Conservation (phyloP, 1,284 basidiomycete genomes). For the Tilletiaria anomala region DNA sequence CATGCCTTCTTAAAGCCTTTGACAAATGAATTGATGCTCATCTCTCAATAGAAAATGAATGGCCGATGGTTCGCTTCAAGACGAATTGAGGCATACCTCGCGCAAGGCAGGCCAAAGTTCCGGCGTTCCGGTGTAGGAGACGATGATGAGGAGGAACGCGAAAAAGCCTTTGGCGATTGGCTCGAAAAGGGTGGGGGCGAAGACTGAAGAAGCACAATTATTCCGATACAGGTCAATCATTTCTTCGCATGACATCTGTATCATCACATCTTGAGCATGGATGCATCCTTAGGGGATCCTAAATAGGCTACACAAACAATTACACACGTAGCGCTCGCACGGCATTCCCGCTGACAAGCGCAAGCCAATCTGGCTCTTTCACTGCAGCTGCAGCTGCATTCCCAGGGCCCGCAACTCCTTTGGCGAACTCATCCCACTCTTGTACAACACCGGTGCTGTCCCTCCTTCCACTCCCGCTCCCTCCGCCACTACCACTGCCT, state of each 20-base stretch:
- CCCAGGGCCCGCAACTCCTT: slow-evolving; percentile 1
- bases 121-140: slow-evolving; percentile 50
- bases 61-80: slow-evolving; percentile 80
- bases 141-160: slow-evolving; percentile 8
- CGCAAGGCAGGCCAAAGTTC: slow-evolving; percentile 66
- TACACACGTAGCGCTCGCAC: slow-evolving; percentile 16
- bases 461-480: slow-evolving; percentile 5
- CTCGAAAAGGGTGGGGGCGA: slow-evolving; percentile 8
- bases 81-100: slow-evolving; percentile 64
- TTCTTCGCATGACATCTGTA: no score
- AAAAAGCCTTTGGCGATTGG: slow-evolving; percentile 19
- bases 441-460: slow-evolving; percentile 25
- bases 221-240: no score
- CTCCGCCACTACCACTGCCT: slow-evolving; percentile 10
- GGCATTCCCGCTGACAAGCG: slow-evolving; percentile 8
- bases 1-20: neutral
- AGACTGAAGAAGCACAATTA: no score
- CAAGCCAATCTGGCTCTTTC: slow-evolving; percentile 14
- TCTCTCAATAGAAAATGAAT: slow-evolving; percentile 66
- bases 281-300: no score
- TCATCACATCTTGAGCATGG: no score
- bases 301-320: no score
- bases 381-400: neutral
- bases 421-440: slow-evolving; percentile 36
- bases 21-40: neutral